phyloP scores from a whole-genome alignment of 345 rosid species.

The Noccaea bulbosa region DNA sequence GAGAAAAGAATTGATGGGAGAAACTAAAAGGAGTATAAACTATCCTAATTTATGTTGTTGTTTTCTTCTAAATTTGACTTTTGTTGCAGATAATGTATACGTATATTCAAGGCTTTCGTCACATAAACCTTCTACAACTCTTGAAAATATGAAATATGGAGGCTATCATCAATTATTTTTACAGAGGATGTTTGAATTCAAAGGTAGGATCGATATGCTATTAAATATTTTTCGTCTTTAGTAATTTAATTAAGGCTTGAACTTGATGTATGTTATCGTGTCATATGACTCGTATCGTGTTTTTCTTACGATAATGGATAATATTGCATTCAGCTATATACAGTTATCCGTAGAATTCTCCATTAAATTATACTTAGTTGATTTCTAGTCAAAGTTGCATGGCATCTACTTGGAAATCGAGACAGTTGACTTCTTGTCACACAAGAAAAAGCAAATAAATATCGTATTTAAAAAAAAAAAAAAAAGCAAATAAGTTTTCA shows the following conservation, averaged over 20 bases:
- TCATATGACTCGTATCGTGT: background rate
- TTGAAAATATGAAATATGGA: background rate
- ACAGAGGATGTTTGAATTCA: slow-evolving; percentile 18
- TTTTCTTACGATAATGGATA: slow-evolving; percentile 5
- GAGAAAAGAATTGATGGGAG: background rate
- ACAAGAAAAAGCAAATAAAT: background rate
- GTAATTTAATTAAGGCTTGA: slow-evolving; percentile 1
- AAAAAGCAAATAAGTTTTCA: background rate
- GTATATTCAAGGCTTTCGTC: background rate
- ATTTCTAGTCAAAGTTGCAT: slow-evolving; percentile 15
- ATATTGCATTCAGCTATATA: slow-evolving; percentile 4
- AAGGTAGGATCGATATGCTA: background rate
- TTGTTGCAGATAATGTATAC: slow-evolving; percentile 10
- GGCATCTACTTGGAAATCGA: background rate
- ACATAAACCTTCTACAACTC: background rate
- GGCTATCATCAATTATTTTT: background rate
- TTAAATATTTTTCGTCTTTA: slow-evolving; percentile 1
- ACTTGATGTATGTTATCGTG: background rate
- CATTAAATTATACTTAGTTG: background rate
- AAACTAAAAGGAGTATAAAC: background rate
- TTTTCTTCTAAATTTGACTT: too few species aligned
- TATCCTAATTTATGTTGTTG: background rate
- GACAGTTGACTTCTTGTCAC: slow-evolving; percentile 6
- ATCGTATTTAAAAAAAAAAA: too few species aligned
- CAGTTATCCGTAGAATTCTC: background rate